Evolutionary conservation across 495 filamentous ascomycete species (phyloP).

Genomic region (Articulospora tetracladia): DNA sequence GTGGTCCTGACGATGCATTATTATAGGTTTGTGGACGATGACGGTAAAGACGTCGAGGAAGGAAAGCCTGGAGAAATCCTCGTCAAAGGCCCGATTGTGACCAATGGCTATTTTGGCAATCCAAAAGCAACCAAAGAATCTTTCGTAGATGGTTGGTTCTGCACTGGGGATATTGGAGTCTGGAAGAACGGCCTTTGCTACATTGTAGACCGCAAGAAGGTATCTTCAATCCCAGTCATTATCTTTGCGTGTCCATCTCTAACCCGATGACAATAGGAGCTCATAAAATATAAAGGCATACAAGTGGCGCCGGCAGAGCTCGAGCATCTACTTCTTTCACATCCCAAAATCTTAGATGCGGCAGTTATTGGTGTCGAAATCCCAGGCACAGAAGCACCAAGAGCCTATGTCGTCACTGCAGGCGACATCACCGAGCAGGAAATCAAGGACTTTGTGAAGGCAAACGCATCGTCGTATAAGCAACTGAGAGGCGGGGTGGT

Average conservation of each 20-base stretch:
- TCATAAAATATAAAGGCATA: constrained; percentile 82
- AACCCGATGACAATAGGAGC: constrained; percentile 48
- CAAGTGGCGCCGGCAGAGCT: constrained; percentile 89
- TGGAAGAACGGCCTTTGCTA: constrained; percentile 67
- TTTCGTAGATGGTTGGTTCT: constrained; percentile 82
- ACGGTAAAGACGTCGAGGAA: constrained; percentile 32
- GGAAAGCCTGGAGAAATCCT: constrained; percentile 60
- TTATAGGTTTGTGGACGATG: constrained; percentile 19
- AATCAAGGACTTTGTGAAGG: constrained; percentile 58
- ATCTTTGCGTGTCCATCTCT: constrained; percentile 27
- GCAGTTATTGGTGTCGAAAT: constrained; percentile 71
- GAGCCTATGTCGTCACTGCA: constrained; percentile 52
- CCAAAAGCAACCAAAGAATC: constrained; percentile 62
- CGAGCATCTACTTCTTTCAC: constrained; percentile 69
- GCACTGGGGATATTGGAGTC: constrained; percentile 88
- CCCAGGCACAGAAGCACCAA: constrained; percentile 59
- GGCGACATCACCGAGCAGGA: constrained; percentile 57
- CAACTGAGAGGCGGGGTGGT: constrained; percentile 72
- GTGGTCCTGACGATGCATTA: not conserved
- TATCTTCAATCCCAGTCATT: constrained; percentile 14
- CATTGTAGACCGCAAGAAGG: constrained; percentile 70
- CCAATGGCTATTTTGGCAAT: constrained; percentile 73
- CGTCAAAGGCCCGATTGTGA: constrained; percentile 61
- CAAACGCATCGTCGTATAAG: constrained; percentile 56
- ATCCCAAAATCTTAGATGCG: constrained; percentile 64